Evolutionary conservation across 441 rosid genomes (phyloP).

Genomic region (Populus hybrid): DNA sequence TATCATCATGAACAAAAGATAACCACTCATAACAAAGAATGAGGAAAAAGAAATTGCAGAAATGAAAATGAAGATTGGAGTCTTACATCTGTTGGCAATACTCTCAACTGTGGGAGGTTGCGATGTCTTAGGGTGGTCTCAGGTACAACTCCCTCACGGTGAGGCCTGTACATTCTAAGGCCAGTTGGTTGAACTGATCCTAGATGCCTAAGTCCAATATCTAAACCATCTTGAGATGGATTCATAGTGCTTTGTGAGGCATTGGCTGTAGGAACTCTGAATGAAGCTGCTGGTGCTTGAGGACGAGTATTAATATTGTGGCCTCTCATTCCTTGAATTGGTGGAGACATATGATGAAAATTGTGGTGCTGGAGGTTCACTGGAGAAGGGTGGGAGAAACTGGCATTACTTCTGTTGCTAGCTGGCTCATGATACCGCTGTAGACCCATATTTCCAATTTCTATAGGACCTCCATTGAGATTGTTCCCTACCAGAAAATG

Average conservation of each 20-base stretch:
- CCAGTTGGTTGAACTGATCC: slow-evolving; percentile 51
- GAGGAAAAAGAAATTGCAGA: slow-evolving; percentile 16
- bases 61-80: slow-evolving; percentile 7
- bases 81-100: slow-evolving; percentile 51
- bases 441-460: slow-evolving; percentile 37
- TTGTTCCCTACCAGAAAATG: slow-evolving; percentile 37
- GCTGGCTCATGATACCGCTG: slow-evolving; percentile 41
- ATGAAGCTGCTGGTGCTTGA: slow-evolving; percentile 47
- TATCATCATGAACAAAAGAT: neutral
- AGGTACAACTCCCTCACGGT: slow-evolving; percentile 34
- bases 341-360: slow-evolving; percentile 42
- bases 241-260: slow-evolving; percentile 34
- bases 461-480: slow-evolving; percentile 42
- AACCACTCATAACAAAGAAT: slow-evolving; percentile 5
- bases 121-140: slow-evolving; percentile 43
- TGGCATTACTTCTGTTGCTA: slow-evolving; percentile 40
- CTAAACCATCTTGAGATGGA: slow-evolving; percentile 45
- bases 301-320: slow-evolving; percentile 44
- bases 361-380: slow-evolving; percentile 36
- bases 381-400: slow-evolving; percentile 41
- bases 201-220: slow-evolving; percentile 45
- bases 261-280: slow-evolving; percentile 36
- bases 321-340: slow-evolving; percentile 58
- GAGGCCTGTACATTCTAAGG: slow-evolving; percentile 48
- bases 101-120: slow-evolving; percentile 55